Conservation (phyloP, 345 rosid genomes). For the Zanthoxylum bungeanum region DNA sequence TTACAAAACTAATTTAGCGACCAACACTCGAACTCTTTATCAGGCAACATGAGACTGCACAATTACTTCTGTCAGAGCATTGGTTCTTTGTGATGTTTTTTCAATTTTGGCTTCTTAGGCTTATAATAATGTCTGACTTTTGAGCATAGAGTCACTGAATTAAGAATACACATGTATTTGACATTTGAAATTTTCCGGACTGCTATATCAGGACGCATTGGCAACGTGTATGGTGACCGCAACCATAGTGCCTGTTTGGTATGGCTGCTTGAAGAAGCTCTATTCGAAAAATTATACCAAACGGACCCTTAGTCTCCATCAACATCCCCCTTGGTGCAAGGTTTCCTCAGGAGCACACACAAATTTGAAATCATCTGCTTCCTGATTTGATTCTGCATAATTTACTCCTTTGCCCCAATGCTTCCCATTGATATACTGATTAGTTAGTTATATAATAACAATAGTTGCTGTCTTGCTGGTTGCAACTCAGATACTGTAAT, state of each 20-base stretch:
- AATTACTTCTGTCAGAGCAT: background rate
- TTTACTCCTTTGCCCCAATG: conserved; percentile 12
- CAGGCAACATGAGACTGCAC: conserved; percentile 2
- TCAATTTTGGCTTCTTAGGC: background rate
- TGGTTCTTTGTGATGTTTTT: background rate
- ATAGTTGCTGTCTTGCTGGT: conserved; percentile 18
- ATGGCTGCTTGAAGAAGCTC: too few species aligned
- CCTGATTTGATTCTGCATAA: conserved; percentile 29
- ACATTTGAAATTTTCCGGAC: background rate
- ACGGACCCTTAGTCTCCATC: too few species aligned
- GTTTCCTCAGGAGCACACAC: conserved; percentile 4
- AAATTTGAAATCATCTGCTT: background rate
- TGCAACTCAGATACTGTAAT: conserved; percentile 13
- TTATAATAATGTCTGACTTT: background rate
- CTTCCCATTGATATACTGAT: conserved; percentile 22
- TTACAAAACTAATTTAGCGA: background rate
- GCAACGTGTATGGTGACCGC: conserved; percentile 97
- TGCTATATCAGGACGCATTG: conserved; percentile 72
- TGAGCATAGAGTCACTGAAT: background rate
- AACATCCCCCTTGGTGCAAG: conserved; percentile 9
- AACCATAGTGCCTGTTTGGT: too few species aligned
- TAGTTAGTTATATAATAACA: conserved; percentile 17
- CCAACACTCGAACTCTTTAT: background rate
- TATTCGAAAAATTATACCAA: too few species aligned
- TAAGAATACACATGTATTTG: background rate